phyloP scores from a whole-genome alignment of 495 filamentous ascomycete species.

The Pseudoneurospora amorphoporcata region DNA sequence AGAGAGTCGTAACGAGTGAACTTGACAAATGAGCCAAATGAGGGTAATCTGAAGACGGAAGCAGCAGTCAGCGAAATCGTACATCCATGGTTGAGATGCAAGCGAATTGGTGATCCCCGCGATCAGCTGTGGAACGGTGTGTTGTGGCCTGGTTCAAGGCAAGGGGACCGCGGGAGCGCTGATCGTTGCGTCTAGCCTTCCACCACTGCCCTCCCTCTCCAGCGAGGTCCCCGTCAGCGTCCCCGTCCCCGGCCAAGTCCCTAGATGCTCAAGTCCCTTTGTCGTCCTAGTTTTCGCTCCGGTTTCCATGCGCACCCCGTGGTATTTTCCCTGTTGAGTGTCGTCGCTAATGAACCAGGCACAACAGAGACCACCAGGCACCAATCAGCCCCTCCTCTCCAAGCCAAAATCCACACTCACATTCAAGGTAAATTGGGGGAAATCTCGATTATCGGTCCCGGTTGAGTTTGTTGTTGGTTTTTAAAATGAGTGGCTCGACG shows the following conservation, averaged over 20 bases:
- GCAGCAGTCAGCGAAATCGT: constrained; percentile 17
- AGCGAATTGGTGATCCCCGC: constrained; percentile 27
- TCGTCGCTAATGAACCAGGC: neutral
- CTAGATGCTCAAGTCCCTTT: neutral
- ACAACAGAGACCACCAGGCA: neutral
- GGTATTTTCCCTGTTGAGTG: neutral
- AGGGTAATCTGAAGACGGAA: constrained; percentile 36
- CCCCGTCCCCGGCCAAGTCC: neutral
- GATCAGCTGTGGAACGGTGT: constrained; percentile 12
- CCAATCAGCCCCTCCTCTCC: neutral
- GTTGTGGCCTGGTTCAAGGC: neutral
- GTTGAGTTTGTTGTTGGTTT: constrained; percentile 5
- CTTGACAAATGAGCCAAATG: constrained; percentile 51
- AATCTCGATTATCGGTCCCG: neutral
- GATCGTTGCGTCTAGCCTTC: neutral
- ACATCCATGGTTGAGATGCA: neutral
- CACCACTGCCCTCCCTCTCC: neutral
- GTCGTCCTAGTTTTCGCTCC: neutral
- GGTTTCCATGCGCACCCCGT: neutral
- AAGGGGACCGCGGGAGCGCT: neutral
- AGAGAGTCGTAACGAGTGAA: constrained; percentile 48
- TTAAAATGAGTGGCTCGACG: constrained; percentile 40
- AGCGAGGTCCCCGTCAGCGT: neutral
- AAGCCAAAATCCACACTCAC: constrained; percentile 10
- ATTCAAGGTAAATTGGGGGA: constrained; percentile 9